These are phyloP conservation scores for Globisporangium barbulae DNA, from an alignment of 352 stramenopile species.

Conservation along the genomic window DNA sequence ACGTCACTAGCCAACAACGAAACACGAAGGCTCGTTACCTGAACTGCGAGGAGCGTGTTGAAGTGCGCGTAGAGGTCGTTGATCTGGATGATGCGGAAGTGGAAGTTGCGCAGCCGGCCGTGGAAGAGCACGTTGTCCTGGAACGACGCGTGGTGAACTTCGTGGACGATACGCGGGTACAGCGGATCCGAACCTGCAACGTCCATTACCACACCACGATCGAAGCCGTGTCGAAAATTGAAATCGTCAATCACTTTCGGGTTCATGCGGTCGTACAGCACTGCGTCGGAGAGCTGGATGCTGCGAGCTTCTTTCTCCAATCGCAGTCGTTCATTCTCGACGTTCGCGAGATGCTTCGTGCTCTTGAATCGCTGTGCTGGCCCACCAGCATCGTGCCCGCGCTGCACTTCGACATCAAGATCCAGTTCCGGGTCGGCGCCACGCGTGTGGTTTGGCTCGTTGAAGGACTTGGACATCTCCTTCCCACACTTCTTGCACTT, in stretches of 20 bases:
- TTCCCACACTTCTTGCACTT: slow-evolving; percentile 68
- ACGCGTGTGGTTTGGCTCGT: slow-evolving; percentile 43
- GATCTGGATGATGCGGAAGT: slow-evolving; percentile 60
- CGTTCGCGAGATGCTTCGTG: slow-evolving; percentile 32
- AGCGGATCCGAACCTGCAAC: slow-evolving; percentile 35
- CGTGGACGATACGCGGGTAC: slow-evolving; percentile 44
- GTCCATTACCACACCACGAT: slow-evolving; percentile 28
- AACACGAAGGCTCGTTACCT: slow-evolving; percentile 27
- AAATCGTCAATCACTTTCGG: slow-evolving; percentile 68
- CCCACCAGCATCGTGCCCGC: slow-evolving; percentile 40
- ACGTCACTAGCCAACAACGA: not conserved
- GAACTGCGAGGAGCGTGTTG: slow-evolving; percentile 39
- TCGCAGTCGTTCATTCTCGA: slow-evolving; percentile 61
- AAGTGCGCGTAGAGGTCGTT: slow-evolving; percentile 34
- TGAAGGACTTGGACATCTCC: slow-evolving; percentile 58
- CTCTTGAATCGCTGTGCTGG: slow-evolving; percentile 32
- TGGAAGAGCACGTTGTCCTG: slow-evolving; percentile 69
- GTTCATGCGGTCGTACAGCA: slow-evolving; percentile 58
- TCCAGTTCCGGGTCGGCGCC: slow-evolving; percentile 51
- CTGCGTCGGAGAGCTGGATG: slow-evolving; percentile 44
- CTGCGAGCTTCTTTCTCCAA: slow-evolving; percentile 65
- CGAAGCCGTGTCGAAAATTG: slow-evolving; percentile 66
- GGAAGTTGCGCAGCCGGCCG: slow-evolving; percentile 62
- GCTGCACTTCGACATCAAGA: slow-evolving; percentile 45
- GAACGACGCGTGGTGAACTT: slow-evolving; percentile 52